phyloP scores from a whole-genome alignment of 441 rosid genomes.

The Melastoma candidum region DNA sequence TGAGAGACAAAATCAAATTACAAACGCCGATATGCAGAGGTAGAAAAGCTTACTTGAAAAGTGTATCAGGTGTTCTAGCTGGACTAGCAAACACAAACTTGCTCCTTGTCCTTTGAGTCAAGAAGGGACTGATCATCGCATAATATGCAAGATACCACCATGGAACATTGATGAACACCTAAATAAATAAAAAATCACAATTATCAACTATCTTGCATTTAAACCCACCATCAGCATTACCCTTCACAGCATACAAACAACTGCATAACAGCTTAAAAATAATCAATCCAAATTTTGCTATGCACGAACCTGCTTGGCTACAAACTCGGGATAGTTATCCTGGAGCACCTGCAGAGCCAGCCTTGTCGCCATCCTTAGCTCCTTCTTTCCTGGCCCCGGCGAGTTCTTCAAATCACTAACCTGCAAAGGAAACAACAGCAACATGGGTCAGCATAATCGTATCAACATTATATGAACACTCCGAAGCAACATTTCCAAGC shows the following conservation, averaged over 20 bases:
- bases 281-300: no score
- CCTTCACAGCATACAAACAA: no score
- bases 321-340: constrained; percentile 20
- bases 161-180: constrained; percentile 18
- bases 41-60: constrained; percentile 13
- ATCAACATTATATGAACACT: no score
- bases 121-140: constrained; percentile 12
- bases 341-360: constrained; percentile 18
- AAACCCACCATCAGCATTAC: no score
- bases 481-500: no score
- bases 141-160: constrained; percentile 19
- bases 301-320: constrained; percentile 14
- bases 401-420: constrained; percentile 17
- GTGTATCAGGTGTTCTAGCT: constrained; percentile 10
- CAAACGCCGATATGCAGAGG: no score
- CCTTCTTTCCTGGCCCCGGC: constrained; percentile 14
- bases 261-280: no score
- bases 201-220: no score
- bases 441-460: no score
- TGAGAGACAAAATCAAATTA: no score
- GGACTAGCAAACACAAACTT: constrained; percentile 18
- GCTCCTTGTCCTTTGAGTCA: constrained; percentile 21
- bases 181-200: background rate
- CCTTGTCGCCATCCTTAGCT: constrained; percentile 14
- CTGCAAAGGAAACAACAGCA: no score